phyloP scores from a whole-genome alignment of 2,329 filamentous ascomycete species.

The Colletotrichum cuscutae region DNA sequence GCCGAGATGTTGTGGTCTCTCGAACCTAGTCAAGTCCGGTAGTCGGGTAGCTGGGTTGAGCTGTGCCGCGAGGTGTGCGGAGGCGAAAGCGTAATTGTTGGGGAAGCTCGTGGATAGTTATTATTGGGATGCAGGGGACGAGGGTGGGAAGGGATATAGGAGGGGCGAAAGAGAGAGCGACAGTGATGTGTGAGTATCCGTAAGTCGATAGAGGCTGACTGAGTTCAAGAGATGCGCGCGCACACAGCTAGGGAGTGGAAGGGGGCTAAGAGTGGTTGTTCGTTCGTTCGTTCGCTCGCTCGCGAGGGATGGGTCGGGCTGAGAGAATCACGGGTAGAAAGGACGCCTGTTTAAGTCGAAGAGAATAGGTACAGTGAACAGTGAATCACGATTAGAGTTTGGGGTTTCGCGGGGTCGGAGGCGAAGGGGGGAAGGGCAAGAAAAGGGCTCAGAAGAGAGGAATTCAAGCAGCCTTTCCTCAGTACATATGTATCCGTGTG shows the following conservation, averaged over 20 bases:
- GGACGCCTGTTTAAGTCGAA: not conserved
- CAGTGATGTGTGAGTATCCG: not conserved
- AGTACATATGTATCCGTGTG: not conserved
- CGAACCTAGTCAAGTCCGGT: not conserved
- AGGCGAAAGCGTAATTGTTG: conserved; percentile 21
- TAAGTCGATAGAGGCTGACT: not conserved
- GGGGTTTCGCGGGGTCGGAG: not conserved
- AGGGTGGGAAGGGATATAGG: conserved; percentile 9
- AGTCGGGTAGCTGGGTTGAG: not conserved
- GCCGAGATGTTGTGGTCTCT: not conserved
- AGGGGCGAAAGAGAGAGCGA: not conserved
- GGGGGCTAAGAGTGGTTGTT: not conserved
- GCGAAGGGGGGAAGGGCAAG: not conserved
- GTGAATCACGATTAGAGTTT: conserved; percentile 13
- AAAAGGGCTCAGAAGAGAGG: not conserved
- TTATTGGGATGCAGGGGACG: conserved; percentile 24
- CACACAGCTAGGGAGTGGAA: conserved; percentile 19
- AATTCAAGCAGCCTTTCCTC: conserved; percentile 2
- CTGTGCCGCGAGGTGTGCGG: not conserved
- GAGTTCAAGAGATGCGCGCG: conserved; percentile 1
- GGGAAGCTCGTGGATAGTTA: conserved; percentile 8
- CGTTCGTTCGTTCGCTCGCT: not conserved
- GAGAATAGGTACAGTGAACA: not conserved
- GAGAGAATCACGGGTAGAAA: not conserved
- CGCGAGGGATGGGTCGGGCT: not conserved